Conservation (phyloP, 129 eudicot genomes). For the Pseudognaphalium luteoalbum region DNA sequence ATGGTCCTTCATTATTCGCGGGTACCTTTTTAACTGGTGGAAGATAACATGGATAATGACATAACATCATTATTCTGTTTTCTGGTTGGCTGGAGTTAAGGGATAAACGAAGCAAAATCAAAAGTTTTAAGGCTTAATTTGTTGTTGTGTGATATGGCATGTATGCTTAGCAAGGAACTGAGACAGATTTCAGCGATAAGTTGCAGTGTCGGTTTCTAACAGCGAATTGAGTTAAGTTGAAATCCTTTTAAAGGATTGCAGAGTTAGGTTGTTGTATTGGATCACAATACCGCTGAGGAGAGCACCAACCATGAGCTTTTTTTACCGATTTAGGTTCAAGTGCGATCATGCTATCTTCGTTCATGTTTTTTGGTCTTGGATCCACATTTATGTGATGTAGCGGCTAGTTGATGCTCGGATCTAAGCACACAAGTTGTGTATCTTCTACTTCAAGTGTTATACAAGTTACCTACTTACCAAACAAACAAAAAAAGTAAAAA, state of each 20-base stretch:
- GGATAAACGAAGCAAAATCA: background rate
- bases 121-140: background rate
- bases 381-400: background rate
- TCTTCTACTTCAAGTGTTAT: background rate
- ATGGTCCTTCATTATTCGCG: background rate
- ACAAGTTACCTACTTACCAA: background rate
- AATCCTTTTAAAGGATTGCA: background rate
- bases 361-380: background rate
- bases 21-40: background rate
- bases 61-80: background rate
- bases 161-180: background rate
- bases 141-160: background rate
- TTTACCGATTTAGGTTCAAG: background rate
- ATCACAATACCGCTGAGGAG: background rate
- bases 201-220: background rate
- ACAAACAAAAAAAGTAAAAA: too few relatives aligned
- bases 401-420: background rate
- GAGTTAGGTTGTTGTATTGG: background rate
- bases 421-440: background rate
- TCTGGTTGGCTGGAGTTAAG: background rate
- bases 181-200: background rate
- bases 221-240: background rate
- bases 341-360: background rate
- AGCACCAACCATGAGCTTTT: background rate
- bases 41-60: background rate